These are phyloP conservation scores for Podospora tetraspora DNA, from an alignment of 495 filamentous ascomycete species.

Conservation along the genomic window DNA sequence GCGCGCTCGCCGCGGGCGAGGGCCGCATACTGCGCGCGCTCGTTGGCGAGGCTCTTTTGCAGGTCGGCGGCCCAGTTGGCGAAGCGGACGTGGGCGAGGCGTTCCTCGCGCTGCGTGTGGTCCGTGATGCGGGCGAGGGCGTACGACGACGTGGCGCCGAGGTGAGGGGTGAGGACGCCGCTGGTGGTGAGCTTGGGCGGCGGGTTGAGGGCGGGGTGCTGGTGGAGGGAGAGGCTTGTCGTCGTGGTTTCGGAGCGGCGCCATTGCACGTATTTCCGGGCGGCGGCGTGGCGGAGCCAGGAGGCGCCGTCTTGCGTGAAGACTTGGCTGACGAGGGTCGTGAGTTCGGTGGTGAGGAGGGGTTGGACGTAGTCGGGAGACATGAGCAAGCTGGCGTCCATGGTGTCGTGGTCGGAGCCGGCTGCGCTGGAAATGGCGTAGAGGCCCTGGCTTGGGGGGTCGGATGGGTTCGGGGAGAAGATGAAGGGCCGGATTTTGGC, in stretches of 20 bases:
- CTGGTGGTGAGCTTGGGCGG: neutral
- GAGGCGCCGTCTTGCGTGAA: constrained; percentile 75
- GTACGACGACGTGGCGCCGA: constrained; percentile 50
- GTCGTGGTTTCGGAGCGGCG: constrained; percentile 33
- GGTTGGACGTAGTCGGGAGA: constrained; percentile 88
- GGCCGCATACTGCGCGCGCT: constrained; percentile 69
- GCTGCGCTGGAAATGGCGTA: constrained; percentile 79
- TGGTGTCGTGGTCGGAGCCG: constrained; percentile 72
- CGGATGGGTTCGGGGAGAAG: constrained; percentile 40
- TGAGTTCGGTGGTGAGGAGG: constrained; percentile 71
- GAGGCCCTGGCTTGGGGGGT: constrained; percentile 41
- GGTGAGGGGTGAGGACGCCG: constrained; percentile 20
- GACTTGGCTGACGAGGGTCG: constrained; percentile 60
- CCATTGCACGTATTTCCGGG: constrained; percentile 79
- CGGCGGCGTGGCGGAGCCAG: constrained; percentile 82
- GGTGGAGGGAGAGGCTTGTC: constrained; percentile 8
- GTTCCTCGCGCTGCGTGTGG: constrained; percentile 66
- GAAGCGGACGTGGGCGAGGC: constrained; percentile 70
- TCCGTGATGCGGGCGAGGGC: constrained; percentile 66
- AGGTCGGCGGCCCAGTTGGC: constrained; percentile 89
- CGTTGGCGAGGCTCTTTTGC: constrained; percentile 74
- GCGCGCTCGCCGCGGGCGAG: constrained; percentile 68
- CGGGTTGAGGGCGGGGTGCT: neutral
- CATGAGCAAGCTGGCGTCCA: constrained; percentile 97
- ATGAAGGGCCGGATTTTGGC: constrained; percentile 64